Base-by-base conservation (phyloP, 208 protist species). In the Trypanosoma rangeli region DNA sequence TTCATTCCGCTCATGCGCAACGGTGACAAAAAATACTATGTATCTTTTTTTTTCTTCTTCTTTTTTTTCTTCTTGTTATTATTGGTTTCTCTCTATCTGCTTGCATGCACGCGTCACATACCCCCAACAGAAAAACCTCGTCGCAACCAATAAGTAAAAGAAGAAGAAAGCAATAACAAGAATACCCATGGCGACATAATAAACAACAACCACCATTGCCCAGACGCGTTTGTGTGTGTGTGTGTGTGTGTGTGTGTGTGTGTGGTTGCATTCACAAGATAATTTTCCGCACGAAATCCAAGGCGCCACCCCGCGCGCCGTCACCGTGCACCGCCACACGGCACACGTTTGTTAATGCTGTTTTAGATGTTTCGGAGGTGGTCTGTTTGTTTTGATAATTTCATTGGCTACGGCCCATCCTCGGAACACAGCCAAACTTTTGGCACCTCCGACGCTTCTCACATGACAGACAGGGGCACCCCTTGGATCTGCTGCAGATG, bases 401-500 rank as follows among this genome's bases (percentile, higher is more conserved):
- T 37, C 33, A 54, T 18, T 16, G 18, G 12, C 12, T 56, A 1
- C 49, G 37, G 16, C 24, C 55, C 16, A 24, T 49, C 20, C 55
- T 28, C 18, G 20, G 42, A 31, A 5, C 29, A 20, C 22, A 29
- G n/a, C 54, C 55, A 42, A 63, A 35, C 35, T 39, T 12, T 24
- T 59, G 35, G 29, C 63, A 53, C 22, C 46, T 24, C 42, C 53
- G 50, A 20, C 63, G 62, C 9, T 8, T 55, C 29, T 64, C 55
- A 39, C 67, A 62, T 3, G 46, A 42, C 1, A 54, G 18, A 52
- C 53, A 72, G n/a, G 55, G 53, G 35, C 67, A 64, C 20, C 1
- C 18, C 2, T 54, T 56, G 46, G 12, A 35, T 1, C 44, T 2
- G n/a, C 58, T 52, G 24, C 66, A 62, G 39, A 71, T 64, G 20